phyloP scores from a whole-genome alignment of 176 grass and related monocot species.

The Triticum monococcum region DNA sequence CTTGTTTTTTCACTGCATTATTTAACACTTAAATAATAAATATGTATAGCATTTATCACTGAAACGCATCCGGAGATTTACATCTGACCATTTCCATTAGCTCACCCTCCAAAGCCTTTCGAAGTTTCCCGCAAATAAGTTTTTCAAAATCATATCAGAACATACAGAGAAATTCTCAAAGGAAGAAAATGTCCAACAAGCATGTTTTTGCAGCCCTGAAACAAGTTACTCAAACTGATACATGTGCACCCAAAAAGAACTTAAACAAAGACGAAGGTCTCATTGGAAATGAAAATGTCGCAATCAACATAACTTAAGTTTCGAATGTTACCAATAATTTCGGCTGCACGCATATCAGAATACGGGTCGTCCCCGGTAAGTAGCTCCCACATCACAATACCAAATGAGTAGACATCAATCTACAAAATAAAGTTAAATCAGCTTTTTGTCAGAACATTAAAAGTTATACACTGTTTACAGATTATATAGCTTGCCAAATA shows the following conservation, averaged over 20 bases:
- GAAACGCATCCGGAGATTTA: not conserved
- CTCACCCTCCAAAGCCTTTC: not conserved
- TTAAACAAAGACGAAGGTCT: not conserved
- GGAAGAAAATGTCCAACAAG: not conserved
- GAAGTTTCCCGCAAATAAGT: not conserved
- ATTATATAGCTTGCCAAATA: not conserved
- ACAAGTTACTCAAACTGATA: not conserved
- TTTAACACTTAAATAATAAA: not conserved
- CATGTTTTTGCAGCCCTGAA: not conserved
- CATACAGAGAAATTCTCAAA: not conserved
- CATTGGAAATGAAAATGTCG: slow-evolving; percentile 23
- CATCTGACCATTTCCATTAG: not conserved
- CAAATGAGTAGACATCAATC: slow-evolving; percentile 98
- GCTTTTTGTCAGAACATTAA: slow-evolving; percentile 15
- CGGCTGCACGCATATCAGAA: slow-evolving; percentile 75
- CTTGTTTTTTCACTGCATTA: not conserved
- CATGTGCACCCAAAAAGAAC: not conserved
- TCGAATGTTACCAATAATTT: slow-evolving; percentile 73
- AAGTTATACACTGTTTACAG: not conserved
- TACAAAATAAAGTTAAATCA: slow-evolving; percentile 25
- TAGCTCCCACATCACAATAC: slow-evolving; percentile 96
- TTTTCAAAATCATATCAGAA: slow-evolving; percentile 8
- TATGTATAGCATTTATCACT: not conserved
- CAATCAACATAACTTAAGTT: slow-evolving; percentile 1
- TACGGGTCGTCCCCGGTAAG: slow-evolving; percentile 97